Evolutionary conservation across 2,329 filamentous ascomycete species (phyloP).

Genomic region (Pseudogymnoascus sp.): DNA sequence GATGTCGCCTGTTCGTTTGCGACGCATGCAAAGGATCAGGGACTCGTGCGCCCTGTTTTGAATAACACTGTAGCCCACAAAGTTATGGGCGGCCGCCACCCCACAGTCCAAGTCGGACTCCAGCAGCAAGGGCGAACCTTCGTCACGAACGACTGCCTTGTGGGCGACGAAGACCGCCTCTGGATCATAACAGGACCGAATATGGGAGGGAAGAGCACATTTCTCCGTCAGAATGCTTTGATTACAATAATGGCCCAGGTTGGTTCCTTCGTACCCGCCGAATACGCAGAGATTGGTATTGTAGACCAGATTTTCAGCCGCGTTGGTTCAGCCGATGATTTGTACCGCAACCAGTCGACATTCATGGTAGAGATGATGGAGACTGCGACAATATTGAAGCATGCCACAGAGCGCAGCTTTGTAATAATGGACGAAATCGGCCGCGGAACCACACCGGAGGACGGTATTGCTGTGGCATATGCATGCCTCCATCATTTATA

Average conservation of each 20-base stretch:
- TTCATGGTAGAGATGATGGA: conserved; percentile 99
- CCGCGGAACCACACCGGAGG: conserved; percentile 84
- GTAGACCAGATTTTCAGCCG: conserved; percentile 96
- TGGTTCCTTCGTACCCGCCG: conserved; percentile 85
- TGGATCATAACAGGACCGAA: conserved; percentile 78
- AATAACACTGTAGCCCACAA: conserved; percentile 58
- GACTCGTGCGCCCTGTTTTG: conserved; percentile 65
- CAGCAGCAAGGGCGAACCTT: conserved; percentile 73
- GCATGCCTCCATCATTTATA: conserved; percentile 81
- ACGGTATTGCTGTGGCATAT: conserved; percentile 83
- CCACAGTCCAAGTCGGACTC: conserved; percentile 81
- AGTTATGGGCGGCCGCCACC: conserved; percentile 80
- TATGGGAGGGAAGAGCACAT: conserved; percentile 97
- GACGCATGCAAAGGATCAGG: conserved; percentile 64
- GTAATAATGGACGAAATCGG: conserved; percentile 99
- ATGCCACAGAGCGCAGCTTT: conserved; percentile 76
- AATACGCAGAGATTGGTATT: conserved; percentile 75
- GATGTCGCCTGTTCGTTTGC: conserved; percentile 87
- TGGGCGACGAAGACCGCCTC: conserved; percentile 60
- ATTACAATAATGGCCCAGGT: conserved; percentile 90
- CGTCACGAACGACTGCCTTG: conserved; percentile 74
- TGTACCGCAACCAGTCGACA: conserved; percentile 91
- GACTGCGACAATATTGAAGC: conserved; percentile 79
- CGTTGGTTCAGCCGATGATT: conserved; percentile 86
- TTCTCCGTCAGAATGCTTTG: conserved; percentile 88